A percentile compares a stretch with the other conserved stretches of the same genome.
Conservation (phyloP, 2,329 filamentous ascomycete genomes). For the Xylariaceae sp. region DNA sequence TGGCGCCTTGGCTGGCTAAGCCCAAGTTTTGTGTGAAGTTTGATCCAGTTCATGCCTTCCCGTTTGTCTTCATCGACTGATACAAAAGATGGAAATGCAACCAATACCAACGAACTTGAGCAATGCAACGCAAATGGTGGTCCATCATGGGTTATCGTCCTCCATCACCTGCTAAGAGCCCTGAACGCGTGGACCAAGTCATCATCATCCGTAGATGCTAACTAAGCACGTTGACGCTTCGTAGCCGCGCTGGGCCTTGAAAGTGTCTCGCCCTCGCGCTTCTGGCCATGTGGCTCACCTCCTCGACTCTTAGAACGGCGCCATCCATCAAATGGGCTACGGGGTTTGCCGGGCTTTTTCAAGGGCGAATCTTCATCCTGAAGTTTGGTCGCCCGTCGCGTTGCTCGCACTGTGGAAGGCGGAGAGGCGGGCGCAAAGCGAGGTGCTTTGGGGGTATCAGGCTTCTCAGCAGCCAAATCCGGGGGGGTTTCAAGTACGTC, state of each 20-base stretch:
- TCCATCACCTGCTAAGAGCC: constrained; percentile 3
- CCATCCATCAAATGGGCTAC: constrained; percentile 65
- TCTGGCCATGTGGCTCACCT: constrained; percentile 34
- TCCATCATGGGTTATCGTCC: too few relatives aligned
- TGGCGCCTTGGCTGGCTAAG: too few relatives aligned
- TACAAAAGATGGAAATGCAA: too few relatives aligned
- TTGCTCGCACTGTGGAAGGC: constrained; percentile 57
- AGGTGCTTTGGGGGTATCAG: constrained; percentile 50
- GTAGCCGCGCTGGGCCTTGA: constrained; percentile 23
- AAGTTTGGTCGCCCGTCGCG: constrained; percentile 51
- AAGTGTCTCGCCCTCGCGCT: constrained; percentile 37
- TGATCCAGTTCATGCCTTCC: too few relatives aligned
- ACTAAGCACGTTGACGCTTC: constrained; percentile 30
- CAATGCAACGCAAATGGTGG: too few relatives aligned
- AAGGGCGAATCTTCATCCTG: constrained; percentile 36
- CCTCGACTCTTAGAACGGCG: constrained; percentile 56
- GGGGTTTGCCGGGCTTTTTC: constrained; percentile 33
- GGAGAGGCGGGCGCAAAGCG: constrained; percentile 57
- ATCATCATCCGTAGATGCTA: constrained; percentile 7
- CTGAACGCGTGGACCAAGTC: constrained; percentile 5
- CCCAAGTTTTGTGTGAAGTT: too few relatives aligned
- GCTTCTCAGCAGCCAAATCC: constrained; percentile 31
- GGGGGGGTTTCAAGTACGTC: constrained; percentile 33
- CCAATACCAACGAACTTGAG: too few relatives aligned
- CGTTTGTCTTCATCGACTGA: too few relatives aligned